Conservation (phyloP, 345 rosid species). For the Conringia planisiliqua region DNA sequence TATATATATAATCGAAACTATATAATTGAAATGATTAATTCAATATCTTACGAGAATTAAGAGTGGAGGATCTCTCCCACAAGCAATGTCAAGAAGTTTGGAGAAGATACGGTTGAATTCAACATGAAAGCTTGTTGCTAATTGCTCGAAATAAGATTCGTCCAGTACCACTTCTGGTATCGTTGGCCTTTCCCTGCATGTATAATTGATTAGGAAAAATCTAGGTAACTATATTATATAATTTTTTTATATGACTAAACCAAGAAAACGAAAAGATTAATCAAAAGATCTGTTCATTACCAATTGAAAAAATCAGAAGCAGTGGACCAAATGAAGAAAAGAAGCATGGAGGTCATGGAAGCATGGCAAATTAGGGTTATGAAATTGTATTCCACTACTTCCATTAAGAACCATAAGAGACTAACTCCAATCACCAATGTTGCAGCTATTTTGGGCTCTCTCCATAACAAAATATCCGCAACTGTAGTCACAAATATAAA, state of each 20-base stretch:
- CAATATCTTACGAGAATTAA: conserved; percentile 52
- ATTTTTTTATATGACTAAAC: not conserved
- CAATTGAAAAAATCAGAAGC: conserved; percentile 56
- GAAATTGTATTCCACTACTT: conserved; percentile 79
- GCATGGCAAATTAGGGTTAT: conserved; percentile 71
- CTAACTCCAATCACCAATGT: conserved; percentile 52
- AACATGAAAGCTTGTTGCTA: conserved; percentile 42
- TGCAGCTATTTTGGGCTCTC: conserved; percentile 49
- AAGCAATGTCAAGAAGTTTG: conserved; percentile 52
- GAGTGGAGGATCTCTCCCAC: conserved; percentile 57
- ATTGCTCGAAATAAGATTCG: conserved; percentile 42
- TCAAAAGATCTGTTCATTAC: conserved; percentile 30
- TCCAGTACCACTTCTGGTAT: conserved; percentile 43
- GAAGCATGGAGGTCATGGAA: conserved; percentile 66
- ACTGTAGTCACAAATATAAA: conserved; percentile 40
- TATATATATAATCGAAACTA: not conserved
- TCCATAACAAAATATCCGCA: conserved; percentile 82
- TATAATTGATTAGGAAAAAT: not conserved
- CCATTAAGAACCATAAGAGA: conserved; percentile 77
- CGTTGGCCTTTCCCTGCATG: conserved; percentile 49
- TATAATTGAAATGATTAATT: not conserved
- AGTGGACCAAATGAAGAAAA: conserved; percentile 62
- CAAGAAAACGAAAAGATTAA: not conserved
- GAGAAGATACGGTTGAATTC: conserved; percentile 44
- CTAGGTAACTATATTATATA: not conserved